Base-by-base conservation (phyloP, 225 moss, liverwort and hornwort species). In the Straminergon stramineum region DNA sequence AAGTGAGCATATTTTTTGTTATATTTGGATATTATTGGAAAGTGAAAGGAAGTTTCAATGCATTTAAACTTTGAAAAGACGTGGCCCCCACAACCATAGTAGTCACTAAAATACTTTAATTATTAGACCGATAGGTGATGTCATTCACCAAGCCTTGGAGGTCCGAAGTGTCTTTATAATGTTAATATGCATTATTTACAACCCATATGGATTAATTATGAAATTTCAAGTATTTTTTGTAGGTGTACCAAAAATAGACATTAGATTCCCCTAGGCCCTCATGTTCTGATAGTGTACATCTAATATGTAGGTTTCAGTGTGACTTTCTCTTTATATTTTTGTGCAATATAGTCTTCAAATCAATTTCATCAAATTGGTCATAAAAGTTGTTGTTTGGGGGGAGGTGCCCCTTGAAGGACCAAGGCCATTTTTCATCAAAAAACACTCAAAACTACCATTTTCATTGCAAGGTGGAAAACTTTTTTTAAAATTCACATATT, bases 331-430 rank as follows among this genome's bases (percentile, higher is more conserved):
- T 21, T 13, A 34, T 34, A 7, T 13, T 21, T 73, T 52, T 76
- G 18, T 52, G 32, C 32, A 52, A 13, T 34, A 34, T 13, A 21
- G 0, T 52, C 14, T 21, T 52, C 2, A 21, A 2, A 32, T 14
- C 13, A 52, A 76, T 32, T 76, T 52, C 21, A 76, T 76, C 21
- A 76, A 76, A 21, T 0, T 32, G 13, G 5, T 34, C 0, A 13
- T 34, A 21, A 41, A 26, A 9, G 7, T 10, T 19, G 1, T 19
- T 32, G 0, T 32, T 32, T 23, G 23, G 1, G 2, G 4, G 15
- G 4, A n/a, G n/a, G n/a, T n/a, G n/a, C n/a, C 4, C 2, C 0
- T 0, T 10, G 0, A 2, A 75, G 1, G 11, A 30, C 0, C 7
- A 74, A 6, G 0, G 11, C 10, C 28, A 4, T 18, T 11, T 11